Evolutionary conservation across 2,329 filamentous ascomycete genomes (phyloP).

Genomic region (Ophiostoma perfectum): DNA sequence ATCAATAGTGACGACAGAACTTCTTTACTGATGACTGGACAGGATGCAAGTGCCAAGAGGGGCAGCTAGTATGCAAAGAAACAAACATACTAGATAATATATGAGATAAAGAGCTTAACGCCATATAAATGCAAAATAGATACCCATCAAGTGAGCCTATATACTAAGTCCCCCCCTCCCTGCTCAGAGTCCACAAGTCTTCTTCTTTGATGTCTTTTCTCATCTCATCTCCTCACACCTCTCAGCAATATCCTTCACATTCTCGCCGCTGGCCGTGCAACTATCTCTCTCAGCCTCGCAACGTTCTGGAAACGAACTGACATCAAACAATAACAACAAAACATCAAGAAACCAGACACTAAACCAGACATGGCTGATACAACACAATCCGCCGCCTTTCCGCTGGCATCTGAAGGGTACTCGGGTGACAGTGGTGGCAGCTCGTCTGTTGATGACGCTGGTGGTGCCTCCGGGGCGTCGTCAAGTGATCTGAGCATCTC

Average conservation of each 20-base stretch:
- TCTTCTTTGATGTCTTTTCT: neutral
- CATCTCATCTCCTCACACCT: too few relatives aligned
- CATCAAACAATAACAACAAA: neutral
- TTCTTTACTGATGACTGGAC: neutral
- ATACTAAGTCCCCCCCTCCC: neutral
- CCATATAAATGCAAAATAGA: too few relatives aligned
- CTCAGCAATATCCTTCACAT: neutral
- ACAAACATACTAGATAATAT: too few relatives aligned
- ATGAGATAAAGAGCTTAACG: too few relatives aligned
- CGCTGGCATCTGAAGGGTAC: constrained; percentile 40
- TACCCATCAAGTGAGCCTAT: neutral
- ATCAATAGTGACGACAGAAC: neutral
- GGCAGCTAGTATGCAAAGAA: too few relatives aligned
- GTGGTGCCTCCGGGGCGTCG: constrained; percentile 61
- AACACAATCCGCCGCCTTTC: constrained; percentile 36
- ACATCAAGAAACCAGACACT: neutral
- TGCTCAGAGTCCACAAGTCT: neutral
- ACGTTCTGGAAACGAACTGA: constrained; percentile 11
- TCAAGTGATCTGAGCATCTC: constrained; percentile 59
- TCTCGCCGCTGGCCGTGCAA: constrained; percentile 1
- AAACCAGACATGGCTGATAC: constrained; percentile 36
- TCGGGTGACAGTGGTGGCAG: constrained; percentile 34
- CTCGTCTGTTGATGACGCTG: constrained; percentile 46
- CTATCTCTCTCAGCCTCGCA: neutral
- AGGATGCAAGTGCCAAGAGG: neutral